Base-by-base conservation (phyloP, 305 asterid species). In the Stenogyne calaminthoides region DNA sequence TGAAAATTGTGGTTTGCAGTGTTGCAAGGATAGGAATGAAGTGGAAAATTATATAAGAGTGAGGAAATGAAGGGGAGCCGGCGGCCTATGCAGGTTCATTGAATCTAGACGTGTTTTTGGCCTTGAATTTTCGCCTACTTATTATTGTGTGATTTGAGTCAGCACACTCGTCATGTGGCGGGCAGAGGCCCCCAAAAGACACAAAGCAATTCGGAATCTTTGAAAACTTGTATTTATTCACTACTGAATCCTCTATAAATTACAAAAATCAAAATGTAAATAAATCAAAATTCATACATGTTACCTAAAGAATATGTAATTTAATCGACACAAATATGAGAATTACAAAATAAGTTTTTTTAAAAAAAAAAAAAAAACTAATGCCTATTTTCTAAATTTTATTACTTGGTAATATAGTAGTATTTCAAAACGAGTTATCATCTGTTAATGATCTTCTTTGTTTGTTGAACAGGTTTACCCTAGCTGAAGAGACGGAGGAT, bases 71-170 rank as follows among this genome's bases (percentile, higher is more conserved):
- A 57, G 65, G 51, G 52, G 39, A 73, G 64, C 80, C 37, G 77
- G 81, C 52, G 32, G 67, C 20, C 37, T 14, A 9, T 34, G 6
- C 51, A 83, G 90, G 80, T 91, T 76, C 97, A 88, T 81, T 84
- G 96, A 86, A 89, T 78, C 79, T 91, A 87, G 96, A 89, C 96
- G 84, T 78, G 68, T 73, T 88, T 79, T 47, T 0, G 84, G 81
- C 40, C 2, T 60, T 12, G 11, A 12, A 49, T 58, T 3, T 11
- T 29, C 11, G 36, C 60, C 74, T 70, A 84, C 68, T 77, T 80
- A 88, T 81, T 44, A 58, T n/a, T 62, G 44, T 62, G 44, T 58
- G 29, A 44, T n/a, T 80, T 55, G 51, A 58, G 63, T 85, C 93
- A 82, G 86, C 87, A 14, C 81, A 72, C 73, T 19, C 86, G 93